phyloP scores from a whole-genome alignment of 352 stramenopile genomes.

The Phytophthora niederhauseri region DNA sequence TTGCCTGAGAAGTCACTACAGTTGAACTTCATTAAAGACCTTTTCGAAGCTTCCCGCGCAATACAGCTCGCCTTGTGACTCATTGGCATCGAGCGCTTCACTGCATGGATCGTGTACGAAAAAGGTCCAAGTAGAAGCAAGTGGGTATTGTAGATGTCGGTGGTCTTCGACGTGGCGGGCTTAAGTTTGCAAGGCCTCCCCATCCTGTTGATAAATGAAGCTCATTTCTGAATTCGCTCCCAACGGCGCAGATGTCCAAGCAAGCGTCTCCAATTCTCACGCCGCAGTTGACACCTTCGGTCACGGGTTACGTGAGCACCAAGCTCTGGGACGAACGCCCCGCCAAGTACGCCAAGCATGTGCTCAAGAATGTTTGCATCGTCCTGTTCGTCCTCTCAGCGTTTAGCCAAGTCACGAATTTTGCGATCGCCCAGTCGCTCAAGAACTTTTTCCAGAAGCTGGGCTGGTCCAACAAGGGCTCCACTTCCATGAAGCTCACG shows the following conservation, averaged over 20 bases:
- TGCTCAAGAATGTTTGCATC: not conserved
- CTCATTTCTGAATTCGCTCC: not conserved
- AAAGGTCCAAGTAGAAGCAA: not conserved
- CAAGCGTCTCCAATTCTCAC: not conserved
- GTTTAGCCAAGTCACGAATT: conserved; percentile 20
- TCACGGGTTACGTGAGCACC: not conserved
- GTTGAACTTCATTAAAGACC: too few relatives aligned
- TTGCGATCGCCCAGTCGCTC: conserved; percentile 53
- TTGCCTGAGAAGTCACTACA: not conserved
- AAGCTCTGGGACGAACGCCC: conserved; percentile 5
- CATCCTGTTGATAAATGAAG: not conserved
- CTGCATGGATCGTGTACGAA: not conserved
- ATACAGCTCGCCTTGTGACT: not conserved
- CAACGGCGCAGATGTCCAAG: not conserved
- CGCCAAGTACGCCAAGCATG: conserved; percentile 40
- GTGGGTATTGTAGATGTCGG: not conserved
- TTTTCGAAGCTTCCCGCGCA: not conserved
- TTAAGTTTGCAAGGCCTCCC: not conserved
- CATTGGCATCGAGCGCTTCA: too few relatives aligned
- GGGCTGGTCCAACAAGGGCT: conserved; percentile 54
- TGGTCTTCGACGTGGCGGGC: not conserved
- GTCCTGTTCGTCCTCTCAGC: not conserved
- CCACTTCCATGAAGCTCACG: conserved; percentile 59
- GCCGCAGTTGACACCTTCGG: not conserved
- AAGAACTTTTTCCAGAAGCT: conserved; percentile 68